These are phyloP conservation scores for Rhodotorula paludigena DNA, from an alignment of 768 basidiomycete species.

Conservation along the genomic window DNA sequence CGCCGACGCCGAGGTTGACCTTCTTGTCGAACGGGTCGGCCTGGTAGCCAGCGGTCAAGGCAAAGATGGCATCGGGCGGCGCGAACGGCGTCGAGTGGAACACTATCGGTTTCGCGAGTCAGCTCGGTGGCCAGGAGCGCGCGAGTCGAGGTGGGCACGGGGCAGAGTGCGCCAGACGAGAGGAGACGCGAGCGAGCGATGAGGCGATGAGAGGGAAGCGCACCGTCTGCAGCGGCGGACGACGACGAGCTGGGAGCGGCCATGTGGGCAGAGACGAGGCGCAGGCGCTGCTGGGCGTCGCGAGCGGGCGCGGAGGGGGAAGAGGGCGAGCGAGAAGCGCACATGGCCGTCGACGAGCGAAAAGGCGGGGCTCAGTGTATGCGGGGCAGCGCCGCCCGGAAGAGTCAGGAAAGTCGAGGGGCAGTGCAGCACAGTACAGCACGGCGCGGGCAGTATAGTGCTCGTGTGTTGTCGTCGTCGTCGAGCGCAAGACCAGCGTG, in stretches of 20 bases:
- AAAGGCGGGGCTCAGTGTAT: too few relatives aligned
- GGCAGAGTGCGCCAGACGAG: not conserved
- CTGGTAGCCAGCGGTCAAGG: slow-evolving; percentile 88
- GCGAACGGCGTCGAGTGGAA: slow-evolving; percentile 20
- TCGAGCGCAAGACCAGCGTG: too few relatives aligned
- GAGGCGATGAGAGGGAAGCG: not conserved
- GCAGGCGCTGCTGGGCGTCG: not conserved
- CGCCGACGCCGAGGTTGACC: slow-evolving; percentile 96
- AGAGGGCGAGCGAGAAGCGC: not conserved
- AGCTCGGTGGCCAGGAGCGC: not conserved
- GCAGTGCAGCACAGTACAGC: too few relatives aligned
- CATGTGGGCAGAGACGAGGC: not conserved
- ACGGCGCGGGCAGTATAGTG: too few relatives aligned
- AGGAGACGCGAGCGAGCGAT: too few relatives aligned
- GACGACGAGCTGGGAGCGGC: not conserved
- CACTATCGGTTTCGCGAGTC: slow-evolving; percentile 3
- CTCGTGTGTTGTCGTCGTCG: too few relatives aligned
- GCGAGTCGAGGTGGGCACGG: not conserved
- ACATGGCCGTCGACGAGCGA: too few relatives aligned
- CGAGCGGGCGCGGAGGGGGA: not conserved
- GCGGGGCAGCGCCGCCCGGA: too few relatives aligned
- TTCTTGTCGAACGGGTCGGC: slow-evolving; percentile 86
- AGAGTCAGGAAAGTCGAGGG: too few relatives aligned
- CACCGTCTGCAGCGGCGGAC: not conserved
- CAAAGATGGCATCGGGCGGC: slow-evolving; percentile 44